Conservation (phyloP, 495 filamentous ascomycete genomes). For the Podospora bellae-mahoneyi region DNA sequence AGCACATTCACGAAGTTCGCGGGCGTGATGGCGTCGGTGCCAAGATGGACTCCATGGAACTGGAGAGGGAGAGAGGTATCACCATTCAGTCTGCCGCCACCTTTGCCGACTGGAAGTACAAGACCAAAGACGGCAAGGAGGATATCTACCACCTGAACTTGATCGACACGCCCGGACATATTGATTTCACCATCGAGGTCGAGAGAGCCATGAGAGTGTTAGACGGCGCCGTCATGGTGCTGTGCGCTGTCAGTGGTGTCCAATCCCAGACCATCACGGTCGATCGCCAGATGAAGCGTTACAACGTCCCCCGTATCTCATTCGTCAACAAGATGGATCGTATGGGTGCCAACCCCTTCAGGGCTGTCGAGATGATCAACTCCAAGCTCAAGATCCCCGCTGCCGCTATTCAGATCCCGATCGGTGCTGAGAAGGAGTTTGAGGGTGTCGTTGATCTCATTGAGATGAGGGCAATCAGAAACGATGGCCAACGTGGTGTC, state of each 20-base stretch:
- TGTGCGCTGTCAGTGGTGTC: conserved; percentile 95
- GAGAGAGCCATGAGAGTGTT: conserved; percentile 93
- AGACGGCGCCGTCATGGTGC: conserved; percentile 97
- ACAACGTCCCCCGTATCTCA: conserved; percentile 91
- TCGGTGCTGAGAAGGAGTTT: conserved; percentile 89
- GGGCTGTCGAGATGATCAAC: conserved; percentile 95
- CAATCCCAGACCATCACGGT: conserved; percentile 98
- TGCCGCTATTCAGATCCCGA: conserved; percentile 92
- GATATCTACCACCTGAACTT: conserved; percentile 96
- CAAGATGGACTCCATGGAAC: conserved; percentile 99
- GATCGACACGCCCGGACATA: conserved; percentile 98
- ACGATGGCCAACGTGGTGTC: conserved; percentile 73
- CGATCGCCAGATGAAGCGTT: conserved; percentile 96
- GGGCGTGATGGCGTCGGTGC: conserved; percentile 94
- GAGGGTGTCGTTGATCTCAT: conserved; percentile 93
- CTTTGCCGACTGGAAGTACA: conserved; percentile 89
- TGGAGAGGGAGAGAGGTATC: conserved; percentile 97
- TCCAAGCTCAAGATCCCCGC: conserved; percentile 87
- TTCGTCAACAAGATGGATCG: conserved; percentile 99
- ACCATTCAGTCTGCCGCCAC: conserved; percentile 98
- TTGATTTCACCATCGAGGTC: conserved; percentile 99
- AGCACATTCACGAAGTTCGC: conserved; percentile 94
- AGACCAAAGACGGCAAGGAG: conserved; percentile 69
- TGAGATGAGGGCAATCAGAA: conserved; percentile 88
- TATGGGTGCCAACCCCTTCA: conserved; percentile 98